Percentiles rank a stretch among this genome's conserved stretches.
Evolutionary conservation across 129 eudicot genomes (phyloP).

Genomic region (Pittosporum tobira): DNA sequence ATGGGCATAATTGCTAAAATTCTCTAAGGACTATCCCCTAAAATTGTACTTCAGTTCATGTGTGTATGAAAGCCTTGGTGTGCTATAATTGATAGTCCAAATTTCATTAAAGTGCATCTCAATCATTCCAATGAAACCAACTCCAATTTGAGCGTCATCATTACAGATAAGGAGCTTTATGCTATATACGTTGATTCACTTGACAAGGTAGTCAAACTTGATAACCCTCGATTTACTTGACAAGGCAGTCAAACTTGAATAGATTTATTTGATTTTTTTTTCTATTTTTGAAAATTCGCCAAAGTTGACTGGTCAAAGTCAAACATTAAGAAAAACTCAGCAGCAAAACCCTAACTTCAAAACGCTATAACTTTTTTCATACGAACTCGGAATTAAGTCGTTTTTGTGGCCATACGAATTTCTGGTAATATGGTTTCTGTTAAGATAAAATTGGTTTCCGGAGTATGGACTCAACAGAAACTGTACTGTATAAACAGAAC

Average conservation of each 20-base stretch:
- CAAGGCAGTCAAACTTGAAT: no score
- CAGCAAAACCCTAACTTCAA: no score
- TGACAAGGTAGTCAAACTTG: neutral
- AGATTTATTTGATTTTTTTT: constrained; percentile 17
- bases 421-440: no score
- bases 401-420: no score
- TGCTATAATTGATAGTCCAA: constrained; percentile 1
- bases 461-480: no score
- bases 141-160: neutral
- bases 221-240: no score
- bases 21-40: neutral
- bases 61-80: constrained; percentile 4
- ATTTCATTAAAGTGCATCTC: constrained; percentile 4
- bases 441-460: no score
- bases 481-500: no score
- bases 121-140: neutral
- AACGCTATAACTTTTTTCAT: no score
- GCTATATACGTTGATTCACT: neutral
- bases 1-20: neutral
- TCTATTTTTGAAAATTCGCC: constrained; percentile 2
- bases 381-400: no score
- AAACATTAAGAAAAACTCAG: no score
- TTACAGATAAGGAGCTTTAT: neutral
- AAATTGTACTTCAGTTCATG: neutral
- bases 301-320: no score